Evolutionary conservation across 768 basidiomycete genomes (phyloP).

Genomic region (Russula emetica): DNA sequence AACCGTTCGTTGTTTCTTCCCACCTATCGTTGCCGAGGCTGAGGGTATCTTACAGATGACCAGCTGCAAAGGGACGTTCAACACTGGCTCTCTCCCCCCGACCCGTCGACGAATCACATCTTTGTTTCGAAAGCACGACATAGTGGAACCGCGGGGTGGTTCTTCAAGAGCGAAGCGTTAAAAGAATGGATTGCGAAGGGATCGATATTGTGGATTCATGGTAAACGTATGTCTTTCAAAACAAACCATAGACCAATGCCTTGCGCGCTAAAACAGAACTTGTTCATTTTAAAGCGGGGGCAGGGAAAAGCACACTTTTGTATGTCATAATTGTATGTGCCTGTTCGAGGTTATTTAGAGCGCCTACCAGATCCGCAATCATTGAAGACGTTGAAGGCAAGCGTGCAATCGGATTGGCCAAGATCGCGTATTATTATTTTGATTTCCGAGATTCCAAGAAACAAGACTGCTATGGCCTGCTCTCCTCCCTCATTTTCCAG

Average conservation of each 20-base stretch:
- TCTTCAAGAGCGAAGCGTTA: background rate
- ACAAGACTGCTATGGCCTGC: background rate
- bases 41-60: background rate
- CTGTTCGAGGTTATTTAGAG: background rate
- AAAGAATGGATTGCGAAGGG: background rate
- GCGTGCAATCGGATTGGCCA: background rate
- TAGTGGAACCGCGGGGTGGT: background rate
- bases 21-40: no score
- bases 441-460: background rate
- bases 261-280: no score
- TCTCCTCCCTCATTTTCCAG: background rate
- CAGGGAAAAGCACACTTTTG: background rate
- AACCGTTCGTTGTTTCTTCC: background rate
- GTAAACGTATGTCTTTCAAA: background rate
- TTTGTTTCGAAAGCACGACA: background rate
- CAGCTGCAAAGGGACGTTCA: background rate
- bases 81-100: background rate
- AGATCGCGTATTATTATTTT: background rate
- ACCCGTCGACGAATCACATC: background rate
- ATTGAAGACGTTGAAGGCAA: background rate
- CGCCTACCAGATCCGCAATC: background rate
- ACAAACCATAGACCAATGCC: background rate
- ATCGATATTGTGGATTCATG: background rate
- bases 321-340: background rate
- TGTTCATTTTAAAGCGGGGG: background rate